Evolutionary conservation across 768 basidiomycete genomes (phyloP).

Genomic region (Stropharia rugosoannulata): DNA sequence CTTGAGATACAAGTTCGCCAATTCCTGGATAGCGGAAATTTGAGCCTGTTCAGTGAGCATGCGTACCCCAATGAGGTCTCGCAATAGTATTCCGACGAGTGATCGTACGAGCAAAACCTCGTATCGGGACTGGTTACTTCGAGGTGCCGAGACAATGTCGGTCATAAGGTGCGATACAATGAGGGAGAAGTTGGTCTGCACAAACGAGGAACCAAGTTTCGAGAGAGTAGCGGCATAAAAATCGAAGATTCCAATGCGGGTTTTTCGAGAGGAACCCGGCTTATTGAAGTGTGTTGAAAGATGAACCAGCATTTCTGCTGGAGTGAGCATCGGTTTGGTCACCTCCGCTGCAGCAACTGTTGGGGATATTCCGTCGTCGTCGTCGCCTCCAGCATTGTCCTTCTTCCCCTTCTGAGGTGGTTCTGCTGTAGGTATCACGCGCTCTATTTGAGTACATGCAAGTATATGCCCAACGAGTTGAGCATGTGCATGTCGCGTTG

Average conservation of each 20-base stretch:
- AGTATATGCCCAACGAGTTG: constrained; percentile 83
- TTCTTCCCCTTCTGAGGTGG: constrained; percentile 61
- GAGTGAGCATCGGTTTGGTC: constrained; percentile 68
- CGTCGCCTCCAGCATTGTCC: constrained; percentile 53
- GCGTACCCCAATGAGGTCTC: constrained; percentile 85
- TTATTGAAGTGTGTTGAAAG: constrained; percentile 85
- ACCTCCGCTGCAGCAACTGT: constrained; percentile 50
- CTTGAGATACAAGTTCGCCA: constrained; percentile 79
- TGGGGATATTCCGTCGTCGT: constrained; percentile 51
- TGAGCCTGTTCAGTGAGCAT: constrained; percentile 94
- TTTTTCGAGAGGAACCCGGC: constrained; percentile 60
- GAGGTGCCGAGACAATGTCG: constrained; percentile 68
- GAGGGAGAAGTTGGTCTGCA: constrained; percentile 80
- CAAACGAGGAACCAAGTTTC: constrained; percentile 71
- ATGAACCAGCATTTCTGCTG: constrained; percentile 35
- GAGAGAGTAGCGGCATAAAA: constrained; percentile 80
- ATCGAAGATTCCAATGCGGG: constrained; percentile 84
- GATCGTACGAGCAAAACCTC: constrained; percentile 74
- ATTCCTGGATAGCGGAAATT: constrained; percentile 85
- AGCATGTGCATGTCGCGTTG: constrained; percentile 77
- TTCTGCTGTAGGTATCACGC: constrained; percentile 44
- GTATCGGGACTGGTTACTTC: constrained; percentile 58
- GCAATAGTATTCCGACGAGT: constrained; percentile 72
- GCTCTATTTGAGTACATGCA: constrained; percentile 75
- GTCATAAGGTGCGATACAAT: constrained; percentile 76